Percentiles rank a stretch among this genome's conserved stretches.
phyloP scores from a whole-genome alignment of 108 stramenopile genomes.

The Nitzschia sp. region DNA sequence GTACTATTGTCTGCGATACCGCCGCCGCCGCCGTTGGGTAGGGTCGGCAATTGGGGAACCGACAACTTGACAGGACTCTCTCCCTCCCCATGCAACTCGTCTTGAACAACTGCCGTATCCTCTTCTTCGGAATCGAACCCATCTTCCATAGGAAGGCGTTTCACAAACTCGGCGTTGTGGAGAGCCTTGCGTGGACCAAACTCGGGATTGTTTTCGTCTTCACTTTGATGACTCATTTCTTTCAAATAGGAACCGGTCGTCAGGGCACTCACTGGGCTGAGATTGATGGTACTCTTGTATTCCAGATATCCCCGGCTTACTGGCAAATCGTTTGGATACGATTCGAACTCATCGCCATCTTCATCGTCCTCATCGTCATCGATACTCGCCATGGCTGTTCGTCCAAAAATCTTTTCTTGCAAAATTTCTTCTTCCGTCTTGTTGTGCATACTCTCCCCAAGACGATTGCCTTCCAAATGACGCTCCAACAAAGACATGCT shows the following conservation, averaged over 20 bases:
- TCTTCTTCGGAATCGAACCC: conserved; percentile 34
- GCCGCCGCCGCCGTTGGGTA: neutral
- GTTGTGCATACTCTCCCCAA: conserved; percentile 18
- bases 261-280: conserved; percentile 23
- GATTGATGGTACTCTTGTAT: conserved; percentile 8
- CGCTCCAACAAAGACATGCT: conserved; percentile 5
- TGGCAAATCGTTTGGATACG: neutral
- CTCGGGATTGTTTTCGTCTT: conserved; percentile 3
- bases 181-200: conserved; percentile 20
- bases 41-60: neutral
- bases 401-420: conserved; percentile 17
- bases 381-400: conserved; percentile 4
- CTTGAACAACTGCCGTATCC: neutral
- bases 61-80: neutral
- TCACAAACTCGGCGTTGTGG: conserved; percentile 1
- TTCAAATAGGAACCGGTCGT: conserved; percentile 17
- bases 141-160: conserved; percentile 27
- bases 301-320: conserved; percentile 12
- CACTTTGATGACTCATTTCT: neutral
- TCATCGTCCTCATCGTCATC: conserved; percentile 25
- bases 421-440: conserved; percentile 22
- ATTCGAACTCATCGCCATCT: conserved; percentile 12
- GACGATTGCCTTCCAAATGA: conserved; percentile 14
- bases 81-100: neutral
- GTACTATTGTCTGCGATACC: neutral